These are phyloP conservation scores for Penicillium olsonii DNA, from an alignment of 2,329 filamentous ascomycete species.

Conservation along the genomic window DNA sequence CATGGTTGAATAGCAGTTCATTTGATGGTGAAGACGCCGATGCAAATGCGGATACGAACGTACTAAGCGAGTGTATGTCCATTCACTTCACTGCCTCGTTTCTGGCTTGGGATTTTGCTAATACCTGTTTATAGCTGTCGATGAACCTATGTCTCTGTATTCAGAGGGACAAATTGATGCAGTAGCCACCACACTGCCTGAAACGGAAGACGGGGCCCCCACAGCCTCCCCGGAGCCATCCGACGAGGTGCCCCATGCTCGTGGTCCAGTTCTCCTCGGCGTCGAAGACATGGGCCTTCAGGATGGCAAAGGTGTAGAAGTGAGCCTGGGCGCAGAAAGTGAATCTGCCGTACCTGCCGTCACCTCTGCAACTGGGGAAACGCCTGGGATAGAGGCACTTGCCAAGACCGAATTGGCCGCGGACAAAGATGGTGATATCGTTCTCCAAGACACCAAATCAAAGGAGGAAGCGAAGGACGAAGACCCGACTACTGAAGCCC, in stretches of 20 bases:
- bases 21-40: constrained; percentile 28
- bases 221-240: constrained; percentile 51
- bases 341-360: constrained; percentile 5
- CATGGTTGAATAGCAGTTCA: constrained; percentile 66
- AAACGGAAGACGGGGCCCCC: constrained; percentile 20
- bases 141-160: constrained; percentile 7
- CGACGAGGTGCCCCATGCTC: constrained; percentile 71
- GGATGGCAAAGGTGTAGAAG: constrained; percentile 49
- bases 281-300: constrained; percentile 84
- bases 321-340: constrained; percentile 34
- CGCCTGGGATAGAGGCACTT: constrained; percentile 14
- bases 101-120: constrained; percentile 5
- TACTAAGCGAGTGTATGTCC: constrained; percentile 23
- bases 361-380: constrained; percentile 4
- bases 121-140: constrained; percentile 1
- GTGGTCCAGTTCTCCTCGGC: constrained; percentile 82
- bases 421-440: constrained; percentile 37
- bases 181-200: not conserved
- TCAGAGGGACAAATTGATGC: constrained; percentile 8
- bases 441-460: constrained; percentile 35
- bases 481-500: constrained; percentile 2
- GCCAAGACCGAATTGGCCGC: constrained; percentile 10
- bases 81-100: not conserved
- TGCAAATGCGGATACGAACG: constrained; percentile 19
- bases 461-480: constrained; percentile 18